Conservation (phyloP, 495 filamentous ascomycete species). For the Trichoderma reesei region DNA sequence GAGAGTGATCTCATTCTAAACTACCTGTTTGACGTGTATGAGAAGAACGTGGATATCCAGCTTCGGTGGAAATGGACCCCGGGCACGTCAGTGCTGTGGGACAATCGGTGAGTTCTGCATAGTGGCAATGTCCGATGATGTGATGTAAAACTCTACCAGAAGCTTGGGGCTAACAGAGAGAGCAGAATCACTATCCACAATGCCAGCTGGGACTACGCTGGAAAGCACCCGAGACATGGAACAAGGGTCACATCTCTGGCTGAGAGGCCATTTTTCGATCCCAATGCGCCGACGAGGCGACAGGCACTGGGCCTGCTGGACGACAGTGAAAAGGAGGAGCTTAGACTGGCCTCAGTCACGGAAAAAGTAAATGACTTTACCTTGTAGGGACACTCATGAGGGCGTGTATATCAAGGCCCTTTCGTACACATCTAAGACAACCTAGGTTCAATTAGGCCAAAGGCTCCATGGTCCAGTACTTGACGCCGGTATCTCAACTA, state of each 20-base stretch:
- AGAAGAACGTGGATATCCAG: slow-evolving; percentile 59
- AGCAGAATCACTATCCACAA: slow-evolving; percentile 57
- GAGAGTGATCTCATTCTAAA: slow-evolving; percentile 60
- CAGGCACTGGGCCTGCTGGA: slow-evolving; percentile 45
- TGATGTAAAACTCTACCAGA: slow-evolving; percentile 19
- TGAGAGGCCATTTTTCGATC: slow-evolving; percentile 54
- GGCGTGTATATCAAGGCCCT: no score
- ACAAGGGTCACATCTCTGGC: slow-evolving; percentile 55
- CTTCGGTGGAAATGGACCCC: slow-evolving; percentile 57
- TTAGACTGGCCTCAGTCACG: slow-evolving; percentile 6
- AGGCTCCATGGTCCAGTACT: no score
- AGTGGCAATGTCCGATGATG: not conserved
- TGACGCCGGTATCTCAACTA: no score
- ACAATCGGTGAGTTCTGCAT: slow-evolving; percentile 36
- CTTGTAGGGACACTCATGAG: not conserved
- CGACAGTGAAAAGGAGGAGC: slow-evolving; percentile 25
- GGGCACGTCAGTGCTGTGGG: slow-evolving; percentile 51
- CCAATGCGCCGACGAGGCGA: slow-evolving; percentile 46
- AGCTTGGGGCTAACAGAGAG: not conserved
- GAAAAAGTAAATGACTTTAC: not conserved
- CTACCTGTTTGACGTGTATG: slow-evolving; percentile 55
- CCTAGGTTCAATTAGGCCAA: no score
- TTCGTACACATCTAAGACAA: no score
- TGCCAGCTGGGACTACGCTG: slow-evolving; percentile 59
- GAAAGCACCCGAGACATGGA: slow-evolving; percentile 51